Base-by-base conservation (phyloP, 495 filamentous ascomycete genomes). In the Tuber microsphaerosporum region DNA sequence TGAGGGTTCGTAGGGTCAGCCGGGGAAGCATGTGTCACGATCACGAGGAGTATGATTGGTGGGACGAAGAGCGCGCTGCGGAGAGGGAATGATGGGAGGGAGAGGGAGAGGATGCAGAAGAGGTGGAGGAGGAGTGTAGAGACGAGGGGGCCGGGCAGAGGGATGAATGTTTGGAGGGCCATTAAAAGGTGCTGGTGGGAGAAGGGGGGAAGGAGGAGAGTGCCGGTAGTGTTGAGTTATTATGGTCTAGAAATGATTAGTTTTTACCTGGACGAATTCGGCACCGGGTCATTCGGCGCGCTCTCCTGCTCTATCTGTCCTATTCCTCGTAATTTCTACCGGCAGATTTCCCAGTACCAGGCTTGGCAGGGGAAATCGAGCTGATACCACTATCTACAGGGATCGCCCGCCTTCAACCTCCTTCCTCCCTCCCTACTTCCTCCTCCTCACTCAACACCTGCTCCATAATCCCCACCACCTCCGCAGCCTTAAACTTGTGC, bases 401-500 rank as follows among this genome's bases (percentile, higher is more conserved):
- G 56, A 34, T 17, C 56, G 14, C 5, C 56, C 56, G 0, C 1
- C 73, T n/a, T 46, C 2, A 43, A 20, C 26, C 70, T 16, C n/a
- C 31, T 61, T 17, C 70, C 34, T 44, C 26, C 46, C 34, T 10
- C 46, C 61, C 61, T 77, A 43, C 44, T 77, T 44, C n/a, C 19
- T 43, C 69, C n/a, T 71, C 71, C 37, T 51, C 19, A 37, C 61
- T 70, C 48, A 48, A 41, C 39, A 79, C 71, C 37, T 76, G 42
- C 22, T 79, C 79, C 72, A 78, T 76, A 75, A 72, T 74, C 20
- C 72, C 43, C 31, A 81, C 46, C 26, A 81, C 74, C 70, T 81
- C 76, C 22, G 81, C 79, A 2, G 61, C 34, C 74, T 51, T 78
- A 73, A 81, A 81, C 69, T 70, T 70, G 74, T 78, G 76, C 80